Conservation (phyloP, 495 filamentous ascomycete genomes). For the Xanthoparmelia taractica region DNA sequence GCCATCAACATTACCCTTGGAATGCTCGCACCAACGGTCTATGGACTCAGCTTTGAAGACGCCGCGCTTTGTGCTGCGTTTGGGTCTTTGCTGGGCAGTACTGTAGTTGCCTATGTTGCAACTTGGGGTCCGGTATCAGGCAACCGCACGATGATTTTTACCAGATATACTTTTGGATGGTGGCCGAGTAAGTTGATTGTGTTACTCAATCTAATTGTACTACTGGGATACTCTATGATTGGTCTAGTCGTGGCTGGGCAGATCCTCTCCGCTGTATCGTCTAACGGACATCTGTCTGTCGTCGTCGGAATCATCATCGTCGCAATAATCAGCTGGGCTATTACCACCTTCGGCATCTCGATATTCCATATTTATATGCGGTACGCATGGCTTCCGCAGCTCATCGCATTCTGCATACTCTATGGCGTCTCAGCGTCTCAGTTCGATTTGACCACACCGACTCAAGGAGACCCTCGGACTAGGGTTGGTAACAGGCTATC, state of each 20-base stretch:
- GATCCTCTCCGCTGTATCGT: constrained; percentile 63
- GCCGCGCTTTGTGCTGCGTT: constrained; percentile 58
- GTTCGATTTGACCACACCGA: constrained; percentile 50
- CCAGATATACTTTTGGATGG: constrained; percentile 71
- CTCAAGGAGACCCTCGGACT: constrained; percentile 45
- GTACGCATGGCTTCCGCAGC: constrained; percentile 62
- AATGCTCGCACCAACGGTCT: constrained; percentile 64
- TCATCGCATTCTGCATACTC: constrained; percentile 58
- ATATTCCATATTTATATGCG: constrained; percentile 67
- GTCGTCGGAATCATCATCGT: constrained; percentile 63
- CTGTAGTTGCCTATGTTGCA: constrained; percentile 59
- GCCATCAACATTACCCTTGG: constrained; percentile 71
- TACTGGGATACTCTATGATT: constrained; percentile 65
- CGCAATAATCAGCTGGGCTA: constrained; percentile 55
- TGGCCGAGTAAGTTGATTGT: constrained; percentile 71
- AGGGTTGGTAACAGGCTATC: constrained; percentile 52
- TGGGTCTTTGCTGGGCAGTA: constrained; percentile 51
- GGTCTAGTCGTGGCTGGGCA: constrained; percentile 66
- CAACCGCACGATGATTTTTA: constrained; percentile 59
- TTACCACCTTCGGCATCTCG: constrained; percentile 67
- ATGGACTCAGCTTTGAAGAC: constrained; percentile 59
- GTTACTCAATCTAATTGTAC: constrained; percentile 60
- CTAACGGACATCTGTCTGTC: constrained; percentile 52
- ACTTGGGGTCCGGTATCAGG: constrained; percentile 65
- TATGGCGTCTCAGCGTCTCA: constrained; percentile 57